Conservation (phyloP, 192 early-diverging fungal genomes). For the Mortierella claussenii region DNA sequence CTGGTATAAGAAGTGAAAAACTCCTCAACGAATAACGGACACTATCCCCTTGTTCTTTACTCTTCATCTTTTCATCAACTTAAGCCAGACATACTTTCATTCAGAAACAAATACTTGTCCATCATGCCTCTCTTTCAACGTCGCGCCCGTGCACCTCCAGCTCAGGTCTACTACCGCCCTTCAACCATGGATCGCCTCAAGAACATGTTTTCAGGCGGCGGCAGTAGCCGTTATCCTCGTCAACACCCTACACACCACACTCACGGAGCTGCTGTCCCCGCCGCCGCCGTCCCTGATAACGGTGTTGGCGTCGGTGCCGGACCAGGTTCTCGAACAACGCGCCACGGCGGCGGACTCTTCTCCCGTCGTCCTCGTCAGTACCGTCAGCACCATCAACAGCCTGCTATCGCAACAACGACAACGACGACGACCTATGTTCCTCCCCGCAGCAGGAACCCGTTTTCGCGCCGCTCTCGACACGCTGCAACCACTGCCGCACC, state of each 20-base stretch:
- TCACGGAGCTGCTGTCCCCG: neutral
- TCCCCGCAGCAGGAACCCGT: neutral
- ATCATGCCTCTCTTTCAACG: slow-evolving; percentile 25
- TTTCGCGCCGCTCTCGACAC: neutral
- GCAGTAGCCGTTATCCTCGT: neutral
- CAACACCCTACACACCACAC: neutral
- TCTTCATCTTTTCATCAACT: neutral
- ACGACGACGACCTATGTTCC: no score
- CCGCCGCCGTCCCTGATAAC: neutral
- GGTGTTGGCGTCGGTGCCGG: neutral
- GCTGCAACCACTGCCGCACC: neutral
- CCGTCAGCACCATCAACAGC: neutral
- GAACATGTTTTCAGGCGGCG: slow-evolving; percentile 3
- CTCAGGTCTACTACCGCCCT: neutral
- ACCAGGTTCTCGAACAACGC: neutral
- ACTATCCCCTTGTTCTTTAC: no score
- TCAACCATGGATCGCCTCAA: slow-evolving; percentile 18
- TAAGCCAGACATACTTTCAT: neutral
- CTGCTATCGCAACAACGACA: neutral
- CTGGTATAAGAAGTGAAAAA: no score
- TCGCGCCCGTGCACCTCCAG: neutral
- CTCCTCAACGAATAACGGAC: no score
- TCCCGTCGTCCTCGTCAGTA: neutral
- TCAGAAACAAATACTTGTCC: neutral
- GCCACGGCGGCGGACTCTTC: neutral